Evolutionary conservation across 331 rosid species (phyloP).

Genomic region (Telfairia occidentalis): DNA sequence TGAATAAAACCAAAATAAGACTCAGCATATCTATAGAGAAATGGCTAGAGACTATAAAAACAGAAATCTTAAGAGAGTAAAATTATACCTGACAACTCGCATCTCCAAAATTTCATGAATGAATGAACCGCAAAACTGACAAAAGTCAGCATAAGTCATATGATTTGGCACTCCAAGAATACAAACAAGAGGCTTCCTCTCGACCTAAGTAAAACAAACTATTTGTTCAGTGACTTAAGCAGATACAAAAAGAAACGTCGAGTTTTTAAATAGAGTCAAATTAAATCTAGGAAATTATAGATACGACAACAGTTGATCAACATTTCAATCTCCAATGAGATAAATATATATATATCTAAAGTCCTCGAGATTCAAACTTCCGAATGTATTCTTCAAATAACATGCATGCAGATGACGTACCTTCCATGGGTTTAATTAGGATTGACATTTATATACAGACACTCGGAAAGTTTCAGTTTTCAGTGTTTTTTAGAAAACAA

Average conservation of each 20-base stretch:
- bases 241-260: not conserved
- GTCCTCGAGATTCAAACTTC: too few relatives aligned
- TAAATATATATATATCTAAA: too few relatives aligned
- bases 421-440: too few relatives aligned
- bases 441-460: too few relatives aligned
- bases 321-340: not conserved
- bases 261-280: too few relatives aligned
- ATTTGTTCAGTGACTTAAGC: not conserved
- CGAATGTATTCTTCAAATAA: not conserved
- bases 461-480: too few relatives aligned
- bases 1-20: not conserved
- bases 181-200: conserved; percentile 67
- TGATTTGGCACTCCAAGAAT: conserved; percentile 90
- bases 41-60: not conserved
- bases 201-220: conserved; percentile 33
- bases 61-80: too few relatives aligned
- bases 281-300: not conserved
- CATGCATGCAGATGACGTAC: too few relatives aligned
- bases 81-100: conserved; percentile 71
- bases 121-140: conserved; percentile 81
- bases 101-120: conserved; percentile 70
- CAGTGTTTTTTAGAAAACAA: too few relatives aligned
- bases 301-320: not conserved
- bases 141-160: conserved; percentile 94
- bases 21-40: not conserved